Base-by-base conservation (phyloP, 1,139 yeast genomes). In the Zygosaccharomyces pseudobailii region DNA sequence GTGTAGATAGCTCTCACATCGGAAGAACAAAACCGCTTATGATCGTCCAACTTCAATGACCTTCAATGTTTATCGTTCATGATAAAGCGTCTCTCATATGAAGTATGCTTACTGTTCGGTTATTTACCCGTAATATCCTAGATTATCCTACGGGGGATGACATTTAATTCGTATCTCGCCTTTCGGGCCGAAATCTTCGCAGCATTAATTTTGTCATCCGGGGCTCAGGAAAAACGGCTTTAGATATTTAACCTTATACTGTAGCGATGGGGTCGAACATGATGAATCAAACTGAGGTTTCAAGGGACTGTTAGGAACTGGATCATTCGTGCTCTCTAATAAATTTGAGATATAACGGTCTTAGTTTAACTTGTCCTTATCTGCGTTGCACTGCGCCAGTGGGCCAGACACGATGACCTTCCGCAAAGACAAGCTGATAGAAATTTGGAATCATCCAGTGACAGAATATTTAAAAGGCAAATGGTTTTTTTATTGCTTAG, bases 401-500 rank as follows among this genome's bases (percentile, higher is more conserved):
- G 6, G 33, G 19, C 19, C 33, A 7, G 33, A 9, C 4, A 30
- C 13, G 9, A 38, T 28, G 34, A 19, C 17, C 34, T 6, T 19
- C 23, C 21, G 23, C 20, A 38, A 17, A 38, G 41, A 38, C 34
- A n/a, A 6, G 19, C 23, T 38, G n/a, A 7, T 38, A 13, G 42
- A 38, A 40, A 24, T 57, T 19, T 57, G 61, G 61, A 48, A 46
- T 6, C 59, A 58, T 49, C 59, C 59, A 21, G 43, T 59, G 5
- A 53, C 56, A 6, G 51, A 55, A 3, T 58, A 52, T 36, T 24
- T 58, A 21, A 54, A 50, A 23, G 57, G 65, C n/a, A 74, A 72
- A 48, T 88, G 96, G 96, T 87, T 88, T 66, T 82, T 85, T 59
- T 68, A 84, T 3, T 74, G 78, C 3, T 70, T 88, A 53, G 96